phyloP scores from a whole-genome alignment of 768 basidiomycete species.

The Phallus indusiatus region DNA sequence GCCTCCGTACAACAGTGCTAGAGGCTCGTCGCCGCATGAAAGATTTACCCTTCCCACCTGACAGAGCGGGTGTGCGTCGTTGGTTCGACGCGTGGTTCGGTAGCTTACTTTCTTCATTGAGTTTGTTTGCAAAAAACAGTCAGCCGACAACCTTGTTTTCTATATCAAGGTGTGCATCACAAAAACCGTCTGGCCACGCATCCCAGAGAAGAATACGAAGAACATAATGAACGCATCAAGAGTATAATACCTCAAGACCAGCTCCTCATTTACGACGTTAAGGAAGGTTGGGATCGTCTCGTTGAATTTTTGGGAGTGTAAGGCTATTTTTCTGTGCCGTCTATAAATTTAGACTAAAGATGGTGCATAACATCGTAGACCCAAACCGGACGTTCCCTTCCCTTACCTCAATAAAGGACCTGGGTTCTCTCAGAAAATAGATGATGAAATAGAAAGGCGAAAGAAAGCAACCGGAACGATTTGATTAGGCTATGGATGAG shows the following conservation, averaged over 20 bases:
- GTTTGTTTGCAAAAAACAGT: background rate
- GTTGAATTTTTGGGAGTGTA: conserved; percentile 3
- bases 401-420: background rate
- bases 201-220: background rate
- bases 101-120: background rate
- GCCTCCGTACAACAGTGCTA: background rate
- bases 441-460: no score
- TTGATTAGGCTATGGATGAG: no score
- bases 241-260: background rate
- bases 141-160: background rate
- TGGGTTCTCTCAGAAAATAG: no score
- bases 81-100: background rate
- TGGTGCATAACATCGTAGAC: background rate
- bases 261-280: background rate
- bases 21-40: background rate
- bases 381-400: background rate
- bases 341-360: background rate
- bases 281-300: background rate
- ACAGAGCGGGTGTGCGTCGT: background rate
- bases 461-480: no score
- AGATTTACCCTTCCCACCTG: background rate
- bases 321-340: background rate
- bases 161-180: background rate
- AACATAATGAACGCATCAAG: conserved; percentile 1
- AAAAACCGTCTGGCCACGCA: background rate